Conservation (phyloP, 768 basidiomycete genomes). For the Pisolithus albus region DNA sequence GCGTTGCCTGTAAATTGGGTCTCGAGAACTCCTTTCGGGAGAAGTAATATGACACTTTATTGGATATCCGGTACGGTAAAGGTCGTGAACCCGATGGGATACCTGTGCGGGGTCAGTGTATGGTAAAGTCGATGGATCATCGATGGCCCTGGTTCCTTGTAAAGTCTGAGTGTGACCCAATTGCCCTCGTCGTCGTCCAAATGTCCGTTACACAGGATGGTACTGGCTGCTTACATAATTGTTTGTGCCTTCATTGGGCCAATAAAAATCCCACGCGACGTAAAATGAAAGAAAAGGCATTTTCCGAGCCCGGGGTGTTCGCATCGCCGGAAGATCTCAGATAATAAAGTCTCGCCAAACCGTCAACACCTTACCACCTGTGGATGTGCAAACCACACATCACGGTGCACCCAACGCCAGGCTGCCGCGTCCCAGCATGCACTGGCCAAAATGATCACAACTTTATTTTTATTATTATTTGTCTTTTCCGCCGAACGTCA, state of each 20-base stretch:
- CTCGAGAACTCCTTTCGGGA: neutral
- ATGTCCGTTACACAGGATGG: neutral
- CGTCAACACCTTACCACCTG: neutral
- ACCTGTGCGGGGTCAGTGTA: neutral
- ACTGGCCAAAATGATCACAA: neutral
- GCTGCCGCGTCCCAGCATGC: neutral
- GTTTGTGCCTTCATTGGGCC: neutral
- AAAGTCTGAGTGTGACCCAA: neutral
- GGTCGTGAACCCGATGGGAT: neutral
- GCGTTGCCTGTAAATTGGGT: neutral
- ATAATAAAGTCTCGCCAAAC: slow-evolving; percentile 6
- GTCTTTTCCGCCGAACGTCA: neutral
- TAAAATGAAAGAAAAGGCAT: slow-evolving; percentile 15
- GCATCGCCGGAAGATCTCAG: slow-evolving; percentile 30
- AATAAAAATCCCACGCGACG: neutral
- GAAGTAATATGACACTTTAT: neutral
- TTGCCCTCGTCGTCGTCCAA: neutral
- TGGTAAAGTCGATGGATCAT: neutral
- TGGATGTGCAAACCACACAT: neutral
- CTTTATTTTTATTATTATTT: neutral
- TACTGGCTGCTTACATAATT: neutral
- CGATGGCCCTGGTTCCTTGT: neutral
- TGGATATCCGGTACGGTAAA: neutral
- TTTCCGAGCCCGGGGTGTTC: slow-evolving; percentile 27
- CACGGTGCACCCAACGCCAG: neutral